A percentile compares a stretch with the other conserved stretches of the same genome.
phyloP scores from a whole-genome alignment of 2,329 filamentous ascomycete genomes.

The Chaetomium strumarium region DNA sequence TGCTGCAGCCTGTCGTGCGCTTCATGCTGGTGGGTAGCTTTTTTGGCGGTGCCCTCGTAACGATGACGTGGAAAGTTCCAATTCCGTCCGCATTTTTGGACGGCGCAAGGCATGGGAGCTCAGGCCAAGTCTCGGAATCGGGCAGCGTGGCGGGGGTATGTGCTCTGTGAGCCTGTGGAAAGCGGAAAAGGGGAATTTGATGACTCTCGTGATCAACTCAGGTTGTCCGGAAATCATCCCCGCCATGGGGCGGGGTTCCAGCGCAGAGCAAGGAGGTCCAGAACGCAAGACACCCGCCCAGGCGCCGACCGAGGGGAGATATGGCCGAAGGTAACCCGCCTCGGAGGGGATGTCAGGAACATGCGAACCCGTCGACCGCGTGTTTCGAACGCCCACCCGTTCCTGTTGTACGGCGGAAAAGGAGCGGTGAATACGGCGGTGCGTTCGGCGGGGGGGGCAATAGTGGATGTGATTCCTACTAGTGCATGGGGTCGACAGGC shows the following conservation, averaged over 20 bases:
- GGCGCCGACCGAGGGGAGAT: slow-evolving; percentile 8
- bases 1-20: background rate
- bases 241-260: slow-evolving; percentile 18
- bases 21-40: background rate
- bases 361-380: slow-evolving; percentile 1
- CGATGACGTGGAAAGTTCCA: slow-evolving; percentile 13
- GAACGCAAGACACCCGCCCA: slow-evolving; percentile 2
- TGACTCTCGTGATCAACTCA: slow-evolving; percentile 16
- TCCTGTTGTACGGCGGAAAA: slow-evolving; percentile 15
- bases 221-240: slow-evolving; percentile 21
- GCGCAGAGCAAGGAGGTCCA: background rate
- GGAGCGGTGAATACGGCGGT: slow-evolving; percentile 21
- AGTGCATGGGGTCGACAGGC: slow-evolving; percentile 2
- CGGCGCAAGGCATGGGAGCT: background rate
- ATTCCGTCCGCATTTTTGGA: background rate
- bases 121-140: slow-evolving; percentile 1
- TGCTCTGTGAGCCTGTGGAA: background rate
- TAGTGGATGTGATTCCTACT: background rate
- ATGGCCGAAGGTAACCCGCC: slow-evolving; percentile 20
- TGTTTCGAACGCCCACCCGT: slow-evolving; percentile 5
- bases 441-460: background rate
- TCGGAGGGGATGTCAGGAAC: slow-evolving; percentile 8
- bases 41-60: slow-evolving; percentile 11
- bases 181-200: slow-evolving; percentile 7
- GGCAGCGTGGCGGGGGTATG: slow-evolving; percentile 5